Evolutionary conservation across 179 eudicot species (phyloP).

Genomic region (Sideroxylon spinosum): DNA sequence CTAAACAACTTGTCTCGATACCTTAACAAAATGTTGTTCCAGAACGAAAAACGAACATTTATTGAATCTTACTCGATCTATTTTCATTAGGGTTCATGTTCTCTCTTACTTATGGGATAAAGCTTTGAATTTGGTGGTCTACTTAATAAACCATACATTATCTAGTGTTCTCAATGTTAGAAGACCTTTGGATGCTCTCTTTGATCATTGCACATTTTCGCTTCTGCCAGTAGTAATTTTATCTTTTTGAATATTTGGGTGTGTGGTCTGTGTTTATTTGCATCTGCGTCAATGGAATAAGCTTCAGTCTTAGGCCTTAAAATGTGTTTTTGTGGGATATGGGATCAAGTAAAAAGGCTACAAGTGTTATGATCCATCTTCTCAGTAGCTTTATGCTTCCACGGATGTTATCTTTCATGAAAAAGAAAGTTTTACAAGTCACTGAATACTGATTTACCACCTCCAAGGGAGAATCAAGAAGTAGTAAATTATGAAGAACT

Average conservation of each 20-base stretch:
- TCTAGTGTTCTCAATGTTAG: constrained; percentile 2
- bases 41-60: constrained; percentile 16
- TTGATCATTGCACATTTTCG: not conserved
- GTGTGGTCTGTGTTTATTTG: constrained; percentile 10
- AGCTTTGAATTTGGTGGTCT: not conserved
- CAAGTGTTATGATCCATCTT: not conserved
- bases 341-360: constrained; percentile 12
- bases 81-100: not conserved
- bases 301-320: constrained; percentile 1
- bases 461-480: not conserved
- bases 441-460: not conserved
- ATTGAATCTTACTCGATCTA: constrained; percentile 3
- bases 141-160: constrained; percentile 11
- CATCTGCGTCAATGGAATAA: constrained; percentile 4
- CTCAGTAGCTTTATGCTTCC: not conserved
- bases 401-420: constrained; percentile 16
- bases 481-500: not conserved
- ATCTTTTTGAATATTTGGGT: constrained; percentile 14
- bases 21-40: constrained; percentile 13
- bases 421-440: not conserved
- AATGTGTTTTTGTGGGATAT: constrained; percentile 17
- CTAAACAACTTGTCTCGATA: constrained; percentile 5
- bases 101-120: not conserved
- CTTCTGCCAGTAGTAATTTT: not conserved
- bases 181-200: constrained; percentile 2